A percentile compares a stretch with the other conserved stretches of the same genome.
Conservation (phyloP, 257 asterid species). For the Ehretia macrophylla region DNA sequence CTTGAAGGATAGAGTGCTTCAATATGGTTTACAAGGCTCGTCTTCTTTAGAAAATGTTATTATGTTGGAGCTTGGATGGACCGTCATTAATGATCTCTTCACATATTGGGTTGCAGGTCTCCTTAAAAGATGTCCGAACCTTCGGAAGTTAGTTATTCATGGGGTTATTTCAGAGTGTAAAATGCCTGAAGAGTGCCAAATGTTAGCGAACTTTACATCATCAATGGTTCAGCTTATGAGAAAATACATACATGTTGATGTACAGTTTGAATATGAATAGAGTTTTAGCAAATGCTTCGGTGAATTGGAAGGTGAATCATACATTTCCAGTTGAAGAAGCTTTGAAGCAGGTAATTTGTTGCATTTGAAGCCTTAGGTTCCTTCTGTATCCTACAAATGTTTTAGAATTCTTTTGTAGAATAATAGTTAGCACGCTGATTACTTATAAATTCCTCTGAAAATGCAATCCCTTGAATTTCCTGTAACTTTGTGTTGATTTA, state of each 20-base stretch:
- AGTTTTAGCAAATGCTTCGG: constrained; percentile 3
- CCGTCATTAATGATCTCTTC: constrained; percentile 65
- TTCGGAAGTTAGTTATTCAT: constrained; percentile 66
- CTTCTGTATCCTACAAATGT: not conserved
- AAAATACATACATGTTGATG: constrained; percentile 64
- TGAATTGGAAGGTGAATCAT: not conserved
- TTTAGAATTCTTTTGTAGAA: not conserved
- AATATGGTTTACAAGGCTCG: constrained; percentile 68
- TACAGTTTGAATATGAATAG: constrained; percentile 77
- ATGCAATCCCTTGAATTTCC: not conserved
- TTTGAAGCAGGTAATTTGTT: constrained; percentile 4
- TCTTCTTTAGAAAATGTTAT: constrained; percentile 65
- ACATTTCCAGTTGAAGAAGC: not conserved
- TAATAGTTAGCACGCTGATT: not conserved
- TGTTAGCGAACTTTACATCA: constrained; percentile 67
- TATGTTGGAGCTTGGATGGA: constrained; percentile 90
- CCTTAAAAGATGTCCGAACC: constrained; percentile 67
- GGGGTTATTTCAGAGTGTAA: constrained; percentile 91
- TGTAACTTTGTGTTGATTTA: not conserved
- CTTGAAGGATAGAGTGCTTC: constrained; percentile 27
- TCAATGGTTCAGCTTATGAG: constrained; percentile 70
- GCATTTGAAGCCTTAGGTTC: not conserved
- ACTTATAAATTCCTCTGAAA: not conserved
- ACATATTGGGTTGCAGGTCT: constrained; percentile 74
- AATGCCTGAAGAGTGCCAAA: constrained; percentile 77